A percentile compares a stretch with the other conserved stretches of the same genome.
These are phyloP conservation scores for Phytophthora europaea DNA, from an alignment of 352 stramenopile genomes.

Conservation along the genomic window DNA sequence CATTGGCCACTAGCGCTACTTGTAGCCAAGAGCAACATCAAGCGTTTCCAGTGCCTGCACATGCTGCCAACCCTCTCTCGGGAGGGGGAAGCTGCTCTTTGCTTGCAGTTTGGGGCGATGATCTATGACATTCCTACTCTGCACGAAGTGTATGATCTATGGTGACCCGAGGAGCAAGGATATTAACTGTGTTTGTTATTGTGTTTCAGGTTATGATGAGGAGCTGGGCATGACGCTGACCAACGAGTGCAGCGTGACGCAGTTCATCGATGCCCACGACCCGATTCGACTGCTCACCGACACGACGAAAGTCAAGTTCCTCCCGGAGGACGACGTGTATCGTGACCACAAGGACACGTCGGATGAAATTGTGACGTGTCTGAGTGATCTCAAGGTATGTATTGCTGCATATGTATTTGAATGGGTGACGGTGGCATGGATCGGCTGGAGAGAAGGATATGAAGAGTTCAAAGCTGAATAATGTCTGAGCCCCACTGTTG, in stretches of 20 bases:
- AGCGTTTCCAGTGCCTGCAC: slow-evolving; percentile 69
- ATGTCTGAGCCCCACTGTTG: slow-evolving; percentile 89
- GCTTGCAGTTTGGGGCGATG: slow-evolving; percentile 68
- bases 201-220: slow-evolving; percentile 93
- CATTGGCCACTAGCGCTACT: slow-evolving; percentile 89
- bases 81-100: slow-evolving; percentile 47
- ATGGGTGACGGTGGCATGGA: background rate
- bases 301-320: slow-evolving; percentile 95
- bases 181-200: slow-evolving; percentile 15
- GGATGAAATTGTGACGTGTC: slow-evolving; percentile 80
- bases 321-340: slow-evolving; percentile 84
- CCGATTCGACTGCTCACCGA: slow-evolving; percentile 97
- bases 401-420: background rate
- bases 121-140: slow-evolving; percentile 82
- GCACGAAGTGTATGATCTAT: slow-evolving; percentile 20
- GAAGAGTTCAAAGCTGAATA: slow-evolving; percentile 85
- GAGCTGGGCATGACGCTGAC: slow-evolving; percentile 85
- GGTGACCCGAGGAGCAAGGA: background rate
- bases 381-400: slow-evolving; percentile 95
- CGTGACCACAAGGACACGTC: slow-evolving; percentile 81
- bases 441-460: slow-evolving; percentile 50
- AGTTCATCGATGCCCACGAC: slow-evolving; percentile 92
- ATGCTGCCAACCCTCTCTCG: slow-evolving; percentile 38
- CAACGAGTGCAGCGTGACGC: slow-evolving; percentile 84
- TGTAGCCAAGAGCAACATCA: slow-evolving; percentile 93